A percentile compares a stretch with the other conserved stretches of the same genome.
phyloP scores from a whole-genome alignment of 2,329 filamentous ascomycete genomes.

The Penicillium palitans region DNA sequence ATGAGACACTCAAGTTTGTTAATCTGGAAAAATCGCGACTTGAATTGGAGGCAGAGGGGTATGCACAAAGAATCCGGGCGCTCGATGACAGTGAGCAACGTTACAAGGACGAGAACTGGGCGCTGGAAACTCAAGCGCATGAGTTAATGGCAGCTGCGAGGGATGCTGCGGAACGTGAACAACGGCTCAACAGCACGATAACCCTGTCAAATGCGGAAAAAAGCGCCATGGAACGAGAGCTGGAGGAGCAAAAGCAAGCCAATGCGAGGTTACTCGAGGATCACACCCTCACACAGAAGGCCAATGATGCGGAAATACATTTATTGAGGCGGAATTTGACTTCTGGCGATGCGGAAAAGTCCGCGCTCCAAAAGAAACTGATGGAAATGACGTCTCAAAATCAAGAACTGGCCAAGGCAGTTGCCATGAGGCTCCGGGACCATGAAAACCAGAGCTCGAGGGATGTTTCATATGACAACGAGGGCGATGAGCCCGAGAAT shows the following conservation, averaged over 20 bases:
- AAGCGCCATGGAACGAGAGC: constrained; percentile 73
- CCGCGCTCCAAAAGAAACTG: constrained; percentile 77
- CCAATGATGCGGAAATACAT: constrained; percentile 85
- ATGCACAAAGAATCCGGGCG: constrained; percentile 75
- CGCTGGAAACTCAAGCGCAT: constrained; percentile 86
- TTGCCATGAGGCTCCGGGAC: constrained; percentile 70
- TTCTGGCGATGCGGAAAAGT: constrained; percentile 74
- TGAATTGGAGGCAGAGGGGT: constrained; percentile 76
- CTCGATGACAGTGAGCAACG: constrained; percentile 92
- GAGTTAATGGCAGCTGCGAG: constrained; percentile 73
- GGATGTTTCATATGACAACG: constrained; percentile 61
- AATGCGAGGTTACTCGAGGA: constrained; percentile 81
- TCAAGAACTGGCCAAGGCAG: constrained; percentile 81
- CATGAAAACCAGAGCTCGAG: constrained; percentile 64
- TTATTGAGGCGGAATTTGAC: constrained; percentile 77
- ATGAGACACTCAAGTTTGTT: constrained; percentile 76
- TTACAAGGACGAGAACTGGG: constrained; percentile 99
- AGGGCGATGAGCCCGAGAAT: constrained; percentile 66
- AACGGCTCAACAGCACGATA: constrained; percentile 73
- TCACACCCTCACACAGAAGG: constrained; percentile 71
- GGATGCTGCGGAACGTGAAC: constrained; percentile 78
- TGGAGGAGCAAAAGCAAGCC: constrained; percentile 82
- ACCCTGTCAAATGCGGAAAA: constrained; percentile 73
- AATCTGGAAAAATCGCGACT: constrained; percentile 74
- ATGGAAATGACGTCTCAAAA: constrained; percentile 88